A percentile compares a stretch with the other conserved stretches of the same genome.
These are phyloP conservation scores for Epichloe uncinata DNA, from an alignment of 2,329 filamentous ascomycete genomes.

Conservation along the genomic window DNA sequence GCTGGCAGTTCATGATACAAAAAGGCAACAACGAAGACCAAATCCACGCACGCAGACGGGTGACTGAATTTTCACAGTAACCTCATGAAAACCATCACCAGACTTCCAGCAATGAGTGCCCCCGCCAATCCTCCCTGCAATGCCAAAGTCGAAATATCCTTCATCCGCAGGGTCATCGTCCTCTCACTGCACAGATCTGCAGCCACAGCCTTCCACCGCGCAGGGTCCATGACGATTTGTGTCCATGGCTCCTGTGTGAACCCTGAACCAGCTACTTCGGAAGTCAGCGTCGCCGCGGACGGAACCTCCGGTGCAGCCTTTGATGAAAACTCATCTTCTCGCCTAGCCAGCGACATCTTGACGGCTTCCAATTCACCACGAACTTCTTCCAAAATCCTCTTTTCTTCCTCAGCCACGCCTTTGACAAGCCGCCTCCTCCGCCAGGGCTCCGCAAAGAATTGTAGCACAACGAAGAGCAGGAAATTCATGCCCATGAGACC, in stretches of 20 bases:
- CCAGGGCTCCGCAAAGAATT: constrained; percentile 91
- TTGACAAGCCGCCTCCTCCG: constrained; percentile 65
- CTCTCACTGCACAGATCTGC: constrained; percentile 54
- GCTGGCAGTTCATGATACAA: not conserved
- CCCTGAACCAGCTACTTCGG: not conserved
- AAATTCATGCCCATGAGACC: constrained; percentile 96
- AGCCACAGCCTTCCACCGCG: constrained; percentile 34
- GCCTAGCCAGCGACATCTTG: constrained; percentile 17
- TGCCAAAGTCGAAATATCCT: constrained; percentile 56
- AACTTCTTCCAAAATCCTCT: constrained; percentile 39
- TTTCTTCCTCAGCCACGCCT: constrained; percentile 70
- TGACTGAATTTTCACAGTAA: constrained; percentile 6
- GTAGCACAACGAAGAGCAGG: constrained; percentile 69
- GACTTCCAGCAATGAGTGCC: constrained; percentile 43
- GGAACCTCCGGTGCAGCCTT: constrained; percentile 5
- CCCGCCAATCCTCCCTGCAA: constrained; percentile 55
- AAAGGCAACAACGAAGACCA: not conserved
- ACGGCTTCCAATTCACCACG: constrained; percentile 26
- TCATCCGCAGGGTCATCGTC: constrained; percentile 48
- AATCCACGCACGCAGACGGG: constrained; percentile 3
- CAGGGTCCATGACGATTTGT: constrained; percentile 27
- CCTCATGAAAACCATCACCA: constrained; percentile 36
- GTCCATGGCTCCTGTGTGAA: constrained; percentile 23
- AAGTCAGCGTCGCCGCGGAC: not conserved
- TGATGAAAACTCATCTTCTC: constrained; percentile 9